A percentile compares a stretch with the other conserved stretches of the same genome.
Evolutionary conservation across 352 stramenopile genomes (phyloP).

Genomic region (Globisporangium barbulae): DNA sequence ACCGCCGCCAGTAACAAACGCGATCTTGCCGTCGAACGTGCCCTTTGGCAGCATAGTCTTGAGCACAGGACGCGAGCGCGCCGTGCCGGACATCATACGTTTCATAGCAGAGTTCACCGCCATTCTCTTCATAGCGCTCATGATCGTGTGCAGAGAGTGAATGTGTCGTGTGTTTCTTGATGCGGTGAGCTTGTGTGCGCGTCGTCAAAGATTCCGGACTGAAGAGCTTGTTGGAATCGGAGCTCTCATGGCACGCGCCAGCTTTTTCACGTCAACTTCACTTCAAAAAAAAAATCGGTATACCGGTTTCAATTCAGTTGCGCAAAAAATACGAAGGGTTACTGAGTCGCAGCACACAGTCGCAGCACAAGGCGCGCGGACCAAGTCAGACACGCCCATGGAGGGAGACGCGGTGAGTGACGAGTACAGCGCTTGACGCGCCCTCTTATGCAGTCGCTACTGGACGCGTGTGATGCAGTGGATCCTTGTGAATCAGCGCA

Average conservation of each 20-base stretch:
- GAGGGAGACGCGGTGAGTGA: not conserved
- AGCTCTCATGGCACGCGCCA: too few relatives aligned
- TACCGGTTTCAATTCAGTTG: not conserved
- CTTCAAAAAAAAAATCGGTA: conserved; percentile 3
- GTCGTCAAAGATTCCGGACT: not conserved
- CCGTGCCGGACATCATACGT: conserved; percentile 8
- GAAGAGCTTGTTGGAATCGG: not conserved
- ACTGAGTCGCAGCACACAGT: too few relatives aligned
- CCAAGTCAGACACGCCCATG: not conserved
- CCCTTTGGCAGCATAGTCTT: conserved; percentile 66
- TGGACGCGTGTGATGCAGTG: too few relatives aligned
- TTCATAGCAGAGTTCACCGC: not conserved
- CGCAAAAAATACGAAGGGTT: too few relatives aligned
- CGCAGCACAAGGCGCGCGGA: too few relatives aligned
- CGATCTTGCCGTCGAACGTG: conserved; percentile 80
- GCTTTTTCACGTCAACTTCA: conserved; percentile 4
- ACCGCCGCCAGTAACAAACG: conserved; percentile 93
- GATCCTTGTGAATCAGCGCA: not conserved
- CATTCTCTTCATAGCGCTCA: conserved; percentile 5
- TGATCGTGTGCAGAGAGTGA: not conserved
- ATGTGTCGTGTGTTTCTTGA: not conserved
- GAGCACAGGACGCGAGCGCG: conserved; percentile 33
- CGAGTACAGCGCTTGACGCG: not conserved
- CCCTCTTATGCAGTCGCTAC: not conserved
- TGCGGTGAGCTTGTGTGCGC: not conserved